Base-by-base conservation (phyloP, 2,329 filamentous ascomycete genomes). In the Colletotrichum sojae region DNA sequence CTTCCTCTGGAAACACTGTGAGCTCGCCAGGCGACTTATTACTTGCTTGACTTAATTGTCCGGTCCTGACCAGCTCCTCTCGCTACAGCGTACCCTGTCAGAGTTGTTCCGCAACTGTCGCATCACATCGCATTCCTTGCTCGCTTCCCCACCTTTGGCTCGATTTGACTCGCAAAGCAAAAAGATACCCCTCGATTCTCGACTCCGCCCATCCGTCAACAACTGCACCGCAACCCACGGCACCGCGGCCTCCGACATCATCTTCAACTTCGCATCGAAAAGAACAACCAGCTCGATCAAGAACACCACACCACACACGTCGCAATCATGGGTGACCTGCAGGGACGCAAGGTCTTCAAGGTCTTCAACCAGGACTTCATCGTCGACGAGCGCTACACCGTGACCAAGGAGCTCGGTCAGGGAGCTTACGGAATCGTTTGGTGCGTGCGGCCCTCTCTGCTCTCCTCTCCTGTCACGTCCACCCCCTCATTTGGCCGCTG, bases 281-380 rank as follows among this genome's bases (percentile, higher is more conserved):
- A 36, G 10, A 8, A 36, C 31, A 9, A 10, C 1, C 31, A 36
- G 31, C 31, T 36, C 31, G 31, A 36, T 36, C 31, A 13, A 39
- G 12, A 20, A 25, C 39, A 60, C 45, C 10, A 40, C 43, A 27
- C 65, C 48, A 16, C 51, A 22, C 45, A 48, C 25, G 15, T 57
- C 53, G 56, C 61, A 74, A 75, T 68, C 75, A 83, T 83, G 82
- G 74, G 77, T 67, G 81, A 83, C 68, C 78, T 83, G 52, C 77
- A 83, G 73, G 80, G 82, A 78, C 92, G 94, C 83, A 98, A 97
- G 88, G 90, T 95, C 82, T 98, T 97, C 89, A 97, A 97, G 91
- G 95, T 99, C 81, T 99, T 99, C 85, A 98, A 98, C 87, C 96
- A 99, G 80, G 96, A 99, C 85, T 99, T 99, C 80, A 91, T 98